phyloP scores from a whole-genome alignment of 306 rosid genomes.

The Vigna angularis region DNA sequence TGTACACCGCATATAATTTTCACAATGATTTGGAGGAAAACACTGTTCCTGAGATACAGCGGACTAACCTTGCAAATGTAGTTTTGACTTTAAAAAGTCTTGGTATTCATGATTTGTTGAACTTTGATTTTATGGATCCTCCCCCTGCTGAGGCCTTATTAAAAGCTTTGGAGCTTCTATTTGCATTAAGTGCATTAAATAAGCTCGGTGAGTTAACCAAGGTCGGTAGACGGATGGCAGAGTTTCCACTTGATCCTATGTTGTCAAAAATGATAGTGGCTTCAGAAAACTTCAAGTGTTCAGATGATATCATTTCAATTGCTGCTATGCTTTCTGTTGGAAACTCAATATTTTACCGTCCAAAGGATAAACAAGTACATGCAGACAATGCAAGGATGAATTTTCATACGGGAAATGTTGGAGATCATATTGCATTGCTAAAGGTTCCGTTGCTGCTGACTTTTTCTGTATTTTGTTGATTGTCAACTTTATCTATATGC shows the following conservation, averaged over 20 bases:
- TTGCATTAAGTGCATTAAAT: slow-evolving; percentile 86
- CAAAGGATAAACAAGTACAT: slow-evolving; percentile 98
- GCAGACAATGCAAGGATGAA: slow-evolving; percentile 93
- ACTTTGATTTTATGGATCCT: slow-evolving; percentile 98
- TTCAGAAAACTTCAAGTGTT: slow-evolving; percentile 85
- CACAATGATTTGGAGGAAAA: slow-evolving; percentile 84
- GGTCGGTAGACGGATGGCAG: slow-evolving; percentile 93
- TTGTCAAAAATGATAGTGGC: slow-evolving; percentile 93
- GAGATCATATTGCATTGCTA: slow-evolving; percentile 89
- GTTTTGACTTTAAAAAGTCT: slow-evolving; percentile 89
- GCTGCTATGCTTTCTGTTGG: slow-evolving; percentile 96
- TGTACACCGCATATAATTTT: slow-evolving; percentile 82
- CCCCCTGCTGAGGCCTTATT: slow-evolving; percentile 94
- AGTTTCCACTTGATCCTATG: slow-evolving; percentile 98
- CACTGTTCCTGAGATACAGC: slow-evolving; percentile 89
- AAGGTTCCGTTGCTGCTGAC: slow-evolving; percentile 57
- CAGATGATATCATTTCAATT: slow-evolving; percentile 85
- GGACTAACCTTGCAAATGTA: slow-evolving; percentile 94
- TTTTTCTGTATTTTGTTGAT: slow-evolving; percentile 26
- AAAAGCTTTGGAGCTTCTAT: slow-evolving; percentile 90
- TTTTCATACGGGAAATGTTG: slow-evolving; percentile 91
- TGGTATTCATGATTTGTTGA: slow-evolving; percentile 80
- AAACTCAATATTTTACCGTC: slow-evolving; percentile 94
- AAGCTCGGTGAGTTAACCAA: slow-evolving; percentile 90
- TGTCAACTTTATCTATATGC: slow-evolving; percentile 29